Evolutionary conservation across 1,284 basidiomycete species (phyloP), one percentile per base, ranked within the genome.

Genomic region (Phellinidium pouzarii): DNA sequence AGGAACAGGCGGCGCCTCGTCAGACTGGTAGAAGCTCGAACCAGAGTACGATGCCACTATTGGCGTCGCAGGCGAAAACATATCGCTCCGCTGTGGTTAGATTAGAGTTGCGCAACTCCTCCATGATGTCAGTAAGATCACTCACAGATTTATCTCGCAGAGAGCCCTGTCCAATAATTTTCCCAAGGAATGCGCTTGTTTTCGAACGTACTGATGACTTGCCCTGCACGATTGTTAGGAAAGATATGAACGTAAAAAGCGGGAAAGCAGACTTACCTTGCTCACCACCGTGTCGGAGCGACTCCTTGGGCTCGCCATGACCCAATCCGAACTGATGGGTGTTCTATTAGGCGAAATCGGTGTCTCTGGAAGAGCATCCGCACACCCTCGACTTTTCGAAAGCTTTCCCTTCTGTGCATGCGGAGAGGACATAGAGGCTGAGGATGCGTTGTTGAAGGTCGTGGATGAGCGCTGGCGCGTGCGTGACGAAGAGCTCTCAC

Each of bases 111-210:
- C 19, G 47, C 34, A 9, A n/a, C 17, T 44, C 20, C 4, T 29
- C 44, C 47, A 55, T 46, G 49, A 60, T 41, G 41, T 41, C 27
- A 37, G n/a, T n/a, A 27, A 22, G 31, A 2, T 50, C 37, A 72
- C 83, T 64, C 68, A 88, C 86, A 52, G 79, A 80, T 69, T 83
- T 79, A 64, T 88, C 85, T 51, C 84, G 75, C 9, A 78, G 71
- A 27, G 72, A 76, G 45, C 71, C 74, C 59, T 81, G 75, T 1
- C 84, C 84, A 38, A 84, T 67, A 80, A 90, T 82, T 65, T 82
- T 88, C 2, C 85, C 85, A 57, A 84, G 71, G 62, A 90, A 83
- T 38, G 84, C 85, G 59, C 77, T 86, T 19, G 86, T 87, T 66
- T 88, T 89, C 38, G 79, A 76, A 53, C 86, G 71, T 47, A 89